Evolutionary conservation across 2,329 filamentous ascomycete species (phyloP).

Genomic region (Eurotiales sp.): DNA sequence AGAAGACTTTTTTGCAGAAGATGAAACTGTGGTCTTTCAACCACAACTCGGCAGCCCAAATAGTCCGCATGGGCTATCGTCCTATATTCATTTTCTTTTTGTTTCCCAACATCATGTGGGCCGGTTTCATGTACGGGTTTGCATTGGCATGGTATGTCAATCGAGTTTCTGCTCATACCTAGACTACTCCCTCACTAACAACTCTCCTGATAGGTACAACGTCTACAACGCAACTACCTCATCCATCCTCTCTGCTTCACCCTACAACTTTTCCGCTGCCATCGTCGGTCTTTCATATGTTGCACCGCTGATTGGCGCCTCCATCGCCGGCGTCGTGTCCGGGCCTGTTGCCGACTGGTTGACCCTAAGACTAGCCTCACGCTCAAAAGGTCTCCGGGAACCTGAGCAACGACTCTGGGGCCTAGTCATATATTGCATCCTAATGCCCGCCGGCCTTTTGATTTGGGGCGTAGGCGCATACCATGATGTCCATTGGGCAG

Average conservation of each 20-base stretch:
- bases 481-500: constrained; percentile 48
- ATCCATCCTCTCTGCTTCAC: constrained; percentile 22
- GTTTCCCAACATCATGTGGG: constrained; percentile 24
- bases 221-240: constrained; percentile 30
- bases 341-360: constrained; percentile 24
- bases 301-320: constrained; percentile 22
- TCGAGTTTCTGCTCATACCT: background rate
- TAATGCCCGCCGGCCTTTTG: constrained; percentile 14
- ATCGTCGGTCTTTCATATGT: constrained; percentile 26
- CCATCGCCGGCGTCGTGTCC: constrained; percentile 15
- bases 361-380: constrained; percentile 20
- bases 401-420: constrained; percentile 25
- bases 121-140: constrained; percentile 28
- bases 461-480: constrained; percentile 46
- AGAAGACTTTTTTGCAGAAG: constrained; percentile 19
- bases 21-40: constrained; percentile 27
- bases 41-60: constrained; percentile 15
- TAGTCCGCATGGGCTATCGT: constrained; percentile 22
- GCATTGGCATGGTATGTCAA: constrained; percentile 18
- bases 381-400: constrained; percentile 24
- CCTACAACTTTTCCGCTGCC: constrained; percentile 26
- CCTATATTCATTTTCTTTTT: constrained; percentile 26
- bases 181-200: background rate
- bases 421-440: constrained; percentile 12
- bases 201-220: constrained; percentile 24